A percentile compares a stretch with the other conserved stretches of the same genome.
Evolutionary conservation across 1,284 basidiomycete genomes (phyloP).

Genomic region (Malassezia nana): DNA sequence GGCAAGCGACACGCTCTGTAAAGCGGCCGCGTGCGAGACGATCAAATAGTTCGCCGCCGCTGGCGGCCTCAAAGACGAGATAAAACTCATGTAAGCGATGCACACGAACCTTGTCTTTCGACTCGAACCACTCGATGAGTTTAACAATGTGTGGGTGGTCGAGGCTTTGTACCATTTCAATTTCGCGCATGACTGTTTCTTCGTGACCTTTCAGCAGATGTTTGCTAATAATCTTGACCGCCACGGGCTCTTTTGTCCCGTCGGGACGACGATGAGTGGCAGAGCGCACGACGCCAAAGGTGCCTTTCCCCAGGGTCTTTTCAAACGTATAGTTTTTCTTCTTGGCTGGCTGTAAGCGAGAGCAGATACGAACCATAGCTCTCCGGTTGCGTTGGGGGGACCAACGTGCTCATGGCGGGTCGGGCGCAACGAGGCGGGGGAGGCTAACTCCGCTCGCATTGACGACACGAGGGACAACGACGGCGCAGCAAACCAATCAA

Average conservation of each 20-base stretch:
- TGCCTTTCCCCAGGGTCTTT: slow-evolving; percentile 44
- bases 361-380: slow-evolving; percentile 8
- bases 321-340: slow-evolving; percentile 47
- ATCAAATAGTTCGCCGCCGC: slow-evolving; percentile 49
- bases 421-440: no score
- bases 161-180: slow-evolving; percentile 44
- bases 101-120: slow-evolving; percentile 26
- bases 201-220: slow-evolving; percentile 39
- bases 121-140: slow-evolving; percentile 49
- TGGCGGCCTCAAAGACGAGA: slow-evolving; percentile 49
- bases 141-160: slow-evolving; percentile 54
- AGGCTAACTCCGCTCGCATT: neutral
- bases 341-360: slow-evolving; percentile 19
- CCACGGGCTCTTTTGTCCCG: slow-evolving; percentile 23
- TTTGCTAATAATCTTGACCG: slow-evolving; percentile 46
- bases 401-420: slow-evolving; percentile 4
- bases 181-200: slow-evolving; percentile 43
- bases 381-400: slow-evolving; percentile 8
- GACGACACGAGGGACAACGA: neutral
- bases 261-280: slow-evolving; percentile 21
- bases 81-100: slow-evolving; percentile 33
- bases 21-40: slow-evolving; percentile 46
- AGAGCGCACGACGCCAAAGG: slow-evolving; percentile 40
- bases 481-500: neutral
- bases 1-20: slow-evolving; percentile 45